phyloP scores from a whole-genome alignment of 352 stramenopile species.

The Phytopythium boreale region DNA sequence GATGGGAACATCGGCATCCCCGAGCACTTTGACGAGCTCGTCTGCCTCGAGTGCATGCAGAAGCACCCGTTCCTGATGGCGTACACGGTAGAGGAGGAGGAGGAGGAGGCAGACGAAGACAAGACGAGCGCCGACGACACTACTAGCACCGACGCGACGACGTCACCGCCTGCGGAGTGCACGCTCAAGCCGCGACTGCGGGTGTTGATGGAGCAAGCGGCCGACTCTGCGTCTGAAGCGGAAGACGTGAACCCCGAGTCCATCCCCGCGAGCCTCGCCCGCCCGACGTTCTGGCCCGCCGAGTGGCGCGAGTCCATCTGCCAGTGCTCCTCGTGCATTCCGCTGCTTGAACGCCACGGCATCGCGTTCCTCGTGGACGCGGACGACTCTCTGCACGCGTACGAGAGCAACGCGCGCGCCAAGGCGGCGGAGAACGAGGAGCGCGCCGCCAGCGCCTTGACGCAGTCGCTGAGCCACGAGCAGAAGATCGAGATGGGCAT shows the following conservation, averaged over 20 bases:
- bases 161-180: background rate
- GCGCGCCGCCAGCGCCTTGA: constrained; percentile 43
- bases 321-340: constrained; percentile 47
- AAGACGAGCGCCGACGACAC: background rate
- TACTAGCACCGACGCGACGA: background rate
- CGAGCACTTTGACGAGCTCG: constrained; percentile 60
- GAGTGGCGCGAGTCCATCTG: constrained; percentile 63
- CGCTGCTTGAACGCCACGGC: constrained; percentile 39
- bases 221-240: background rate
- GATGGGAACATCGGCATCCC: constrained; percentile 5
- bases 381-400: constrained; percentile 61
- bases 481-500: constrained; percentile 76
- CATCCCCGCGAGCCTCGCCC: constrained; percentile 3
- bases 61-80: constrained; percentile 62
- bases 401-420: constrained; percentile 43
- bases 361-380: constrained; percentile 63
- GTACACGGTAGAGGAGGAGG: constrained; percentile 35
- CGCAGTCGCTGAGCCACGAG: constrained; percentile 56
- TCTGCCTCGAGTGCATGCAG: constrained; percentile 61
- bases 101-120: constrained; percentile 11
- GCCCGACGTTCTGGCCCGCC: constrained; percentile 62
- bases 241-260: constrained; percentile 1
- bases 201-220: constrained; percentile 8
- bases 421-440: constrained; percentile 40
- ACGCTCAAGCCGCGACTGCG: constrained; percentile 4